Percentiles rank a stretch among this genome's conserved stretches.
Evolutionary conservation across 495 filamentous ascomycete species (phyloP).

Genomic region (Hyphodiscus hymeniophilus): DNA sequence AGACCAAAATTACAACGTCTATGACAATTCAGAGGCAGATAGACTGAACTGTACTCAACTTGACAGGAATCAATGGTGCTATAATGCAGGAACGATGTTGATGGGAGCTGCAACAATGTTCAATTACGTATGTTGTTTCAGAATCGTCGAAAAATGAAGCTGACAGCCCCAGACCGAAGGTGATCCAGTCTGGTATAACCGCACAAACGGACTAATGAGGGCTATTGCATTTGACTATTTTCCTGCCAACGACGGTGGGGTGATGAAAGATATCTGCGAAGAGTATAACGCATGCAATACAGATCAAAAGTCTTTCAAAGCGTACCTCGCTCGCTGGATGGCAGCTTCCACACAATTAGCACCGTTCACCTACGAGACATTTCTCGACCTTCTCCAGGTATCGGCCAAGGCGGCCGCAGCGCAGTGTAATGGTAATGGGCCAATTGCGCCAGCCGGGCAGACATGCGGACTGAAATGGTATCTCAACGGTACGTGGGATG

Average conservation of each 20-base stretch:
- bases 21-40: constrained; percentile 56
- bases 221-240: constrained; percentile 47
- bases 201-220: constrained; percentile 32
- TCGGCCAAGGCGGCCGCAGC: constrained; percentile 59
- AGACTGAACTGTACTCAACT: constrained; percentile 42
- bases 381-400: constrained; percentile 34
- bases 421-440: constrained; percentile 59
- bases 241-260: constrained; percentile 22
- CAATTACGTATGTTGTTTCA: constrained; percentile 70
- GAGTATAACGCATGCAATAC: constrained; percentile 38
- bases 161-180: constrained; percentile 28
- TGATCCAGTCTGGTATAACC: constrained; percentile 31
- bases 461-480: constrained; percentile 69
- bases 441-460: constrained; percentile 32
- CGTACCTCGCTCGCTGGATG: constrained; percentile 69
- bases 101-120: constrained; percentile 66
- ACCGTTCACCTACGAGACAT: constrained; percentile 41
- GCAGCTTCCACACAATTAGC: constrained; percentile 46
- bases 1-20: constrained; percentile 51
- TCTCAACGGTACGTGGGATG: constrained; percentile 49
- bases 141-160: too few relatives aligned
- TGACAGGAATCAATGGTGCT: constrained; percentile 52
- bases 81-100: constrained; percentile 57
- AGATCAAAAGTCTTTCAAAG: constrained; percentile 76
- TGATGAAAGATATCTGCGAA: constrained; percentile 68